Percentiles rank a stretch among this genome's conserved stretches.
These are phyloP conservation scores for Fusarium setosum DNA, from an alignment of 2,329 filamentous ascomycete genomes.

Conservation along the genomic window DNA sequence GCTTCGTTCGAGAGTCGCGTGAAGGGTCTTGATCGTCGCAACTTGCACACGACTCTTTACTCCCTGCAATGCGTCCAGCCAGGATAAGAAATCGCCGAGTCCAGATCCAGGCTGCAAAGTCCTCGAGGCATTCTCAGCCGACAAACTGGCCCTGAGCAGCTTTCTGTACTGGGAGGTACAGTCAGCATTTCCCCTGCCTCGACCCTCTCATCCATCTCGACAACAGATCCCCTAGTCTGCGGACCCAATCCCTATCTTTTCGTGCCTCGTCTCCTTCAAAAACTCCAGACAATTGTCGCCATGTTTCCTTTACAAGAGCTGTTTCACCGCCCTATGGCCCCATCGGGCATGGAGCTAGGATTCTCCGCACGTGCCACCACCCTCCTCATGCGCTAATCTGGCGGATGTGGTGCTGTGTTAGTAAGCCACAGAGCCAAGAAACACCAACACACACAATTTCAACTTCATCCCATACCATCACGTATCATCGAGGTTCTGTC, in stretches of 20 bases:
- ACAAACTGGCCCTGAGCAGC: background rate
- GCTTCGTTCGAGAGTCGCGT: conserved; percentile 1
- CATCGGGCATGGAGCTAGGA: conserved; percentile 19
- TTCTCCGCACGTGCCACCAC: conserved; percentile 31
- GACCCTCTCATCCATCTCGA: background rate
- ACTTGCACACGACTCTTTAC: conserved; percentile 4
- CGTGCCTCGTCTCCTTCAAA: background rate
- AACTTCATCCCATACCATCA: conserved; percentile 28
- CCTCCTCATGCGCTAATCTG: conserved; percentile 10
- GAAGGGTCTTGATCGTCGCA: conserved; percentile 2
- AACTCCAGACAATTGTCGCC: background rate
- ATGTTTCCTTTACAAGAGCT: background rate
- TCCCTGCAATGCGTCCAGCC: background rate
- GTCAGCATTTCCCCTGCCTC: background rate
- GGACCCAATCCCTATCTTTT: background rate
- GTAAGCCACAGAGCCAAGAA: conserved; percentile 26
- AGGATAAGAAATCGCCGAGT: conserved; percentile 1
- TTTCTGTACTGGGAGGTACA: background rate
- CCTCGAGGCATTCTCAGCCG: background rate
- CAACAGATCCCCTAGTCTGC: background rate
- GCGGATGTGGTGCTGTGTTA: conserved; percentile 18
- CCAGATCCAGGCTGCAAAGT: background rate
- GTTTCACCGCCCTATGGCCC: conserved; percentile 26
- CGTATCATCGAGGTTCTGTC: background rate
- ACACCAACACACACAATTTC: conserved; percentile 26